phyloP scores from a whole-genome alignment of 2,329 filamentous ascomycete species.

The Fusarium cyanostomum region DNA sequence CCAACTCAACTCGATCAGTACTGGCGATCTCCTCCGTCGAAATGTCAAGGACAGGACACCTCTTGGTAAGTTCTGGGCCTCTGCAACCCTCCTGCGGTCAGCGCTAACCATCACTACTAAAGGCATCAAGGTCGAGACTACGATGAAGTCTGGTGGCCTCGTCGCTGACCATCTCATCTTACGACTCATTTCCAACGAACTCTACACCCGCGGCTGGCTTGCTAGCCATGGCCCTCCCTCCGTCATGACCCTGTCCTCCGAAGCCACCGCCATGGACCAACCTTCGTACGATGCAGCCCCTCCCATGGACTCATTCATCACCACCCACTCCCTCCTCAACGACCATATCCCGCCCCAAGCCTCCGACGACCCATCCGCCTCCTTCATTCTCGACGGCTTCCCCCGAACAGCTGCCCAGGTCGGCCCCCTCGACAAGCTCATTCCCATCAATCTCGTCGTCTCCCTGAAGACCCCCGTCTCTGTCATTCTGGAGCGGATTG shows the following conservation, averaged over 20 bases:
- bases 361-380: constrained; percentile 78
- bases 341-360: constrained; percentile 53
- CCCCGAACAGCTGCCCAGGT: constrained; percentile 89
- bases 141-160: constrained; percentile 88
- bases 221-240: constrained; percentile 56
- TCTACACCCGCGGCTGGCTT: constrained; percentile 87
- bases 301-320: constrained; percentile 53
- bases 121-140: constrained; percentile 91
- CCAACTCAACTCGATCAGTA: constrained; percentile 90
- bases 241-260: constrained; percentile 62
- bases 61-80: constrained; percentile 70
- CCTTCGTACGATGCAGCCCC: constrained; percentile 46
- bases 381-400: constrained; percentile 96
- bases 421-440: constrained; percentile 75
- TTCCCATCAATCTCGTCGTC: constrained; percentile 95
- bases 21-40: constrained; percentile 88
- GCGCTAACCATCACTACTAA: constrained; percentile 15
- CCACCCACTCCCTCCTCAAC: constrained; percentile 52
- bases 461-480: constrained; percentile 85
- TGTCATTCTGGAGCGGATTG: constrained; percentile 89
- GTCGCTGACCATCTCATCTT: constrained; percentile 93
- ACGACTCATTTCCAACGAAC: constrained; percentile 89
- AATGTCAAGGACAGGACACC: constrained; percentile 92
- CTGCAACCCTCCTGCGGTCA: neutral
- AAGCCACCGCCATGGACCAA: constrained; percentile 50